A percentile compares a stretch with the other conserved stretches of the same genome.
Evolutionary conservation across 228 moss, liverwort and hornwort genomes (phyloP).

Genomic region (Sphagnum fallax): DNA sequence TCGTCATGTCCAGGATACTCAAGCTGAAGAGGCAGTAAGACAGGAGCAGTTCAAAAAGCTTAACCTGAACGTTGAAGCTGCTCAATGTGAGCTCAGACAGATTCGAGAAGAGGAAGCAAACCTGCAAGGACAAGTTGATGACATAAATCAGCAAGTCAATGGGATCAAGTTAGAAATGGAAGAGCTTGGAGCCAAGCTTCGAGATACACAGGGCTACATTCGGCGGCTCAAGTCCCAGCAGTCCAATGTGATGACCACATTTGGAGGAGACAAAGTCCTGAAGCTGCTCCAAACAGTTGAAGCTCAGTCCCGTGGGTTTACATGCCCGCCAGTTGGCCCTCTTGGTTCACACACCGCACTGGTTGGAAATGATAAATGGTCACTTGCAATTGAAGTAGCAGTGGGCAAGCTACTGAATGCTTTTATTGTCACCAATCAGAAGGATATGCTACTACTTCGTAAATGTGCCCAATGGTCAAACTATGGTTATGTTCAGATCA

Average conservation of each 20-base stretch:
- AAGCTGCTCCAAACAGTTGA: constrained; percentile 62
- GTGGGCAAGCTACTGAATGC: constrained; percentile 67
- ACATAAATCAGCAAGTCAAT: constrained; percentile 21
- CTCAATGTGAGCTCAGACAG: constrained; percentile 28
- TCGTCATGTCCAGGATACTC: constrained; percentile 54
- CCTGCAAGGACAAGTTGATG: constrained; percentile 30
- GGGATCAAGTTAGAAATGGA: constrained; percentile 40
- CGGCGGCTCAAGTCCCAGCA: constrained; percentile 36
- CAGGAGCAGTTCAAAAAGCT: constrained; percentile 38
- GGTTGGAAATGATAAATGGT: constrained; percentile 59
- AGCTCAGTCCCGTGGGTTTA: constrained; percentile 47
- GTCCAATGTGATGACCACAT: constrained; percentile 65
- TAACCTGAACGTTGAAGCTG: constrained; percentile 28
- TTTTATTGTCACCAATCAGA: constrained; percentile 82
- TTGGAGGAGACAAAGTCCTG: constrained; percentile 70
- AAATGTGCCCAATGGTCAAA: constrained; percentile 45
- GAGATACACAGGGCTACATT: constrained; percentile 38
- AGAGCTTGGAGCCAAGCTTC: constrained; percentile 24
- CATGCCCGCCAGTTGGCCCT: constrained; percentile 73
- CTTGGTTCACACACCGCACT: constrained; percentile 80
- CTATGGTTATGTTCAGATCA: constrained; percentile 50
- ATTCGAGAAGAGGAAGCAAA: constrained; percentile 37
- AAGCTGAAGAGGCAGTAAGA: constrained; percentile 51
- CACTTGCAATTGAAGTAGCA: constrained; percentile 82
- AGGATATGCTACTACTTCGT: constrained; percentile 66